Base-by-base conservation (phyloP, 805 yeast species). In the Priceomyces medius region DNA sequence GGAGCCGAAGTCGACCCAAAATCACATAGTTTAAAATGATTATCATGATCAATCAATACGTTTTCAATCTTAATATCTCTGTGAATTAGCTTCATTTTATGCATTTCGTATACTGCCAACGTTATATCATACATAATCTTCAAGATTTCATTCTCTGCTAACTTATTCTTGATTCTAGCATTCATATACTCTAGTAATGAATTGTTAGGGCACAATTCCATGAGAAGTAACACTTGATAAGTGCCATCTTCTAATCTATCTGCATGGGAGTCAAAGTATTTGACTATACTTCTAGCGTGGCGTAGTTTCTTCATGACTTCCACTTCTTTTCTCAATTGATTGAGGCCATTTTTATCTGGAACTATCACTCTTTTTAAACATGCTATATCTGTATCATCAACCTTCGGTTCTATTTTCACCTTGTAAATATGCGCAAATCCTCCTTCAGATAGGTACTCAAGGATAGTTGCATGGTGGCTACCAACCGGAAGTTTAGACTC, bases 11-110 rank as follows among this genome's bases (percentile, higher is more conserved):
- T 84, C 0, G 97, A 88, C 3, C 99, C 99, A 64, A 93, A 93
- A 66, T 93, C 99, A 56, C 96, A 86, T 17, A 93, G 67, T 59
- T 89, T 90, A 67, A 85, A 93, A 50, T 75, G 73, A 44, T 82
- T 79, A 2, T 74, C 59, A 3, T 76, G 66, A 59, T 87, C 89
- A 27, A 93, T 86, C 43, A 91, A 71, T 14, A 91, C 97, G 62
- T 91, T 93, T 59, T 91, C 98, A 48, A 93, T 89, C 67, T 93
- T 93, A 50, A 91, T 80, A 66, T 93, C 98, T 35, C 98, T 74
- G 63, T 91, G 99, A 41, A 91, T 83, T 56, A 91, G 68, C 31
- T 86, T 82, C 42, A 79, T 56, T 39, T 76, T 74, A 64, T 91
- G 99, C 96, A 93, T 88, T 52, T 81, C 83, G 36, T 85, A 81